These are phyloP conservation scores for Dipteronia dyeriana DNA, from an alignment of 345 rosid genomes.

Conservation along the genomic window DNA sequence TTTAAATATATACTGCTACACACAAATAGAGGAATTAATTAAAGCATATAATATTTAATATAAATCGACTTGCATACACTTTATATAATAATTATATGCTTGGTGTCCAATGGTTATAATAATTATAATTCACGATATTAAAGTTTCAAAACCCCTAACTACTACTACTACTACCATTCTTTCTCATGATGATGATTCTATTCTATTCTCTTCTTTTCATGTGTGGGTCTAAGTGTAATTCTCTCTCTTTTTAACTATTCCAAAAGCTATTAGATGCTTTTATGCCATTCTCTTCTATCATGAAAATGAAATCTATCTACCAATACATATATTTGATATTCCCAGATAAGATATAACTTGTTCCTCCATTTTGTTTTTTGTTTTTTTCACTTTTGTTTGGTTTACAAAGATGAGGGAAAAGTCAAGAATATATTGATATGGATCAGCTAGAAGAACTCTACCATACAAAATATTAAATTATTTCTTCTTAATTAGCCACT, in stretches of 20 bases:
- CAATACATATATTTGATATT: constrained; percentile 1
- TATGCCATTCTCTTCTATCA: constrained; percentile 27
- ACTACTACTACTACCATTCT: constrained; percentile 33
- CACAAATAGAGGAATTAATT: constrained; percentile 12
- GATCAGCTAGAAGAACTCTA: not conserved
- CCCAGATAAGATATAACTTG: constrained; percentile 8
- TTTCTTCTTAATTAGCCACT: not conserved
- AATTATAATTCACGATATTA: constrained; percentile 1
- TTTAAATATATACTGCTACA: constrained; percentile 10
- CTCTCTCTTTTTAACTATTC: constrained; percentile 26
- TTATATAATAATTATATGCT: constrained; percentile 1
- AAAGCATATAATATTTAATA: constrained; percentile 8
- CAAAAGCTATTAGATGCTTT: constrained; percentile 27
- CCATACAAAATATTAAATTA: not conserved
- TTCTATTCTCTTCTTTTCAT: constrained; percentile 59
- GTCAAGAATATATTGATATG: not conserved
- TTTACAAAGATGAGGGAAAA: constrained; percentile 14
- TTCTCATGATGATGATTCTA: constrained; percentile 29
- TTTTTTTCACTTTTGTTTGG: constrained; percentile 11
- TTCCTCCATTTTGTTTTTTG: not conserved
- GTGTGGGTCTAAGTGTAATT: constrained; percentile 38
- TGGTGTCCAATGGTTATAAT: constrained; percentile 20
- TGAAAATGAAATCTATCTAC: too few species aligned
- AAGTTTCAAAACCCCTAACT: constrained; percentile 13
- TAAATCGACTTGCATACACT: not conserved